Evolutionary conservation across 768 basidiomycete genomes (phyloP).

Genomic region (Tricholoma matsutake): DNA sequence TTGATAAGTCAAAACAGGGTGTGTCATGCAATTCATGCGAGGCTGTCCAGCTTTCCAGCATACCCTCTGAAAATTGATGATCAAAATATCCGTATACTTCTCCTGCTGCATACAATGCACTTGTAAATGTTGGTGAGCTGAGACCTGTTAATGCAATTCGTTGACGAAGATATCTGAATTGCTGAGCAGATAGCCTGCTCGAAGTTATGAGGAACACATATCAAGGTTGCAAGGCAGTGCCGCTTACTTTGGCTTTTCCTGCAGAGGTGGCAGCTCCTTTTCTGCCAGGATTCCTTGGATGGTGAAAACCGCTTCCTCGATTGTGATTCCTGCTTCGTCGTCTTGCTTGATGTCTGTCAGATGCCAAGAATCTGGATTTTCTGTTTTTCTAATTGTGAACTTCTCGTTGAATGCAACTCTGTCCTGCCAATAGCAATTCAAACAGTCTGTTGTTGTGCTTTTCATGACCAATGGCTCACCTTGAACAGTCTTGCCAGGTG

Average conservation of each 20-base stretch:
- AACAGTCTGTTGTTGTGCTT: not conserved
- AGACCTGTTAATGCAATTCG: not conserved
- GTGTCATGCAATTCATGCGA: not conserved
- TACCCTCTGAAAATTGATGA: not conserved
- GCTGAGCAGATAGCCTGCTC: not conserved
- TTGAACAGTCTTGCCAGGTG: not conserved
- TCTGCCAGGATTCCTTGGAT: constrained; percentile 4
- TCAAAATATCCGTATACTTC: not conserved
- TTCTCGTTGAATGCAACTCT: not conserved
- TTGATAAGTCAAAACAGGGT: not conserved
- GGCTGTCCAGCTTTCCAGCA: not conserved
- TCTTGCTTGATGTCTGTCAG: not conserved
- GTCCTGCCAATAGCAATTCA: not conserved
- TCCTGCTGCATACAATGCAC: not conserved
- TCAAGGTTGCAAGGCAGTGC: not conserved
- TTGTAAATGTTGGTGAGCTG: not conserved
- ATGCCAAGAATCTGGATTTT: not conserved
- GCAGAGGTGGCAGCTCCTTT: constrained; percentile 8
- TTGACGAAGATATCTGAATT: constrained; percentile 2
- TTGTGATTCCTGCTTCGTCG: not conserved
- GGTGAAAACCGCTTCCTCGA: constrained; percentile 6
- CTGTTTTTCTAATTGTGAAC: not conserved
- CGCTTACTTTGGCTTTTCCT: constrained; percentile 9
- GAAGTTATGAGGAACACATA: too few species aligned
- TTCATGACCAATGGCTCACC: not conserved